Evolutionary conservation across 192 early-diverging fungal genomes (phyloP), one percentile per base, ranked within the genome.

Genomic region (Dispira parvispora): DNA sequence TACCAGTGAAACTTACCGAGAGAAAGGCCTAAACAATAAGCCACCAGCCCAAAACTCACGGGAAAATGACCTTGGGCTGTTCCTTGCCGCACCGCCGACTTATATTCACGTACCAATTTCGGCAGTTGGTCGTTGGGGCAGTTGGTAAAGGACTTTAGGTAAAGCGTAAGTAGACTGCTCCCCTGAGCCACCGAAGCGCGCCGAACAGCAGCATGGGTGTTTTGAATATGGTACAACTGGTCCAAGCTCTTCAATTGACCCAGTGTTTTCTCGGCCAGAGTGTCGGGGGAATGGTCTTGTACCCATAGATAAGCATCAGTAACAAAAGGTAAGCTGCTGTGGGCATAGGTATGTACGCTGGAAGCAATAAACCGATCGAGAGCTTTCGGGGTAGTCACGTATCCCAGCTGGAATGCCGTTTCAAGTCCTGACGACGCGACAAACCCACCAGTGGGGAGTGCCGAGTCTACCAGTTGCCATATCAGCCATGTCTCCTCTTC

Each of bases 371-470:
- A 89, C 18, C 46, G 28, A 28, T 63, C 66, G 28, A 83, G 64
- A 10, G 67, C 63, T 26, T 52, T 21, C 2, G 53, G 32, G 45
- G 67, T 65, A 14, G 72, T 67, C 45, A 91, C 73, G 46, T 80
- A 76, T 14, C 83, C 85, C 52, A 76, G 66, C 57, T 91, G 89
- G 47, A 81, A 67, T 46, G 86, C 84, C 2, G 90, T 85, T 69
- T 98, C 94, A 9, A 98, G 79, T 0, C 93, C 94, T 10, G 82
- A 81, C 11, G 92, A 95, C 20, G 92, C 85, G 20, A 98, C 88
- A 72, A 98, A 98, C 9, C 94, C 94, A 26, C 94, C 92, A 0
- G 90, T 92, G 0, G 94, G 94, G 11, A 98, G 78, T 46, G 91
- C 88, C 10, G 92, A 95, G 73, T 98, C 94, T 5, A 89, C 82